phyloP scores from a whole-genome alignment of 2,329 filamentous ascomycete species.

The Diaporthe ampelina region DNA sequence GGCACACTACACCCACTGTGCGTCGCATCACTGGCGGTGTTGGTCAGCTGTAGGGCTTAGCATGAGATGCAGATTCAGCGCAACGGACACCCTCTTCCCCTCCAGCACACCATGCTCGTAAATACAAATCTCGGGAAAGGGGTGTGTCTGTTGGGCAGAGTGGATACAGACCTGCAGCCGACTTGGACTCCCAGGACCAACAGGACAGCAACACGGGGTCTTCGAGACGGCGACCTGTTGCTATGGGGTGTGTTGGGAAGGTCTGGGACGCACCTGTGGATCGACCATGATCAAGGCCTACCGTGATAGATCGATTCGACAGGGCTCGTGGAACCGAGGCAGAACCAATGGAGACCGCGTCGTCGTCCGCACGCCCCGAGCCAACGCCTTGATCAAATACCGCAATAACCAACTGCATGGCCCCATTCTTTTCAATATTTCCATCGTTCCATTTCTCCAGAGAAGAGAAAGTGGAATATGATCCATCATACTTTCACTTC shows the following conservation, averaged over 20 bases:
- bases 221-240: neutral
- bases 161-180: constrained; percentile 3
- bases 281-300: neutral
- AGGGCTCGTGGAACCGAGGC: neutral
- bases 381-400: neutral
- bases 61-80: constrained; percentile 16
- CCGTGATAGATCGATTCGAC: neutral
- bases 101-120: neutral
- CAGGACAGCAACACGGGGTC: neutral
- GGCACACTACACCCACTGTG: neutral
- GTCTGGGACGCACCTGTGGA: neutral
- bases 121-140: neutral
- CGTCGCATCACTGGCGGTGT: neutral
- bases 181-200: neutral
- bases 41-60: constrained; percentile 17
- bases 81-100: neutral
- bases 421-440: neutral
- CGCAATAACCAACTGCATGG: constrained; percentile 15
- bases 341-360: constrained; percentile 7
- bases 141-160: neutral
- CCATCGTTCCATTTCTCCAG: neutral
- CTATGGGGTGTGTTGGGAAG: too few species aligned
- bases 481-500: neutral
- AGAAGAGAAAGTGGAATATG: neutral
- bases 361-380: neutral